Percentiles rank a stretch among this genome's conserved stretches.
Conservation (phyloP, 768 basidiomycete genomes). For the Royoungia palumana region DNA sequence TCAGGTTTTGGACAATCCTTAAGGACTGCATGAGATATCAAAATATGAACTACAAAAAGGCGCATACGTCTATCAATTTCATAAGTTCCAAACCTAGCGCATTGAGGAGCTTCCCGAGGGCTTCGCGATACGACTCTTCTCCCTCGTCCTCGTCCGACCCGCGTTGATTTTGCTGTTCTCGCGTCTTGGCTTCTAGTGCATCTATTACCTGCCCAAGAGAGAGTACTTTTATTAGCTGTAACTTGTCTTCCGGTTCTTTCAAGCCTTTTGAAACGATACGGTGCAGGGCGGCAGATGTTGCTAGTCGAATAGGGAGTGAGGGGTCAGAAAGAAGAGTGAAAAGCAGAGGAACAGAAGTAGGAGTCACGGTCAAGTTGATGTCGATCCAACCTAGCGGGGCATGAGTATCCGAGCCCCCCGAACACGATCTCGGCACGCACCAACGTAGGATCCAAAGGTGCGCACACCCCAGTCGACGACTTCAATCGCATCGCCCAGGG, state of each 20-base stretch:
- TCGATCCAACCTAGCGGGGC: conserved; percentile 87
- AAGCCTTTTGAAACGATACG: conserved; percentile 91
- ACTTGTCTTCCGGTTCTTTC: conserved; percentile 85
- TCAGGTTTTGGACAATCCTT: conserved; percentile 62
- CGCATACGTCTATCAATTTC: conserved; percentile 74
- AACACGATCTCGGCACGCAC: conserved; percentile 47
- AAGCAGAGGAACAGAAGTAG: conserved; percentile 78
- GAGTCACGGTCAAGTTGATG: conserved; percentile 93
- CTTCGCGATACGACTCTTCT: conserved; percentile 85
- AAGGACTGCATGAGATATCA: conserved; percentile 6
- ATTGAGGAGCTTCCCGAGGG: conserved; percentile 80
- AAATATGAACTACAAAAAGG: background rate
- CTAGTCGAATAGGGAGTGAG: conserved; percentile 75
- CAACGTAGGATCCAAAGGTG: conserved; percentile 91
- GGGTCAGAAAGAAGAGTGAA: conserved; percentile 79
- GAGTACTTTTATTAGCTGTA: conserved; percentile 86
- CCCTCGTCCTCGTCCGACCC: conserved; percentile 79
- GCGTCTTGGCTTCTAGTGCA: conserved; percentile 74
- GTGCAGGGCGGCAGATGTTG: conserved; percentile 74
- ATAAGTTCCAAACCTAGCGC: conserved; percentile 76
- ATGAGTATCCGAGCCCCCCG: background rate
- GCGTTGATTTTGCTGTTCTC: conserved; percentile 59
- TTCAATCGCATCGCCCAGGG: conserved; percentile 62
- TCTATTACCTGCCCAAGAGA: conserved; percentile 80
- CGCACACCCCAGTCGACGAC: conserved; percentile 90